Evolutionary conservation across 371 early-diverging fungal genomes (phyloP), one percentile per base, ranked within the genome.

Genomic region (Mortierella sp.): DNA sequence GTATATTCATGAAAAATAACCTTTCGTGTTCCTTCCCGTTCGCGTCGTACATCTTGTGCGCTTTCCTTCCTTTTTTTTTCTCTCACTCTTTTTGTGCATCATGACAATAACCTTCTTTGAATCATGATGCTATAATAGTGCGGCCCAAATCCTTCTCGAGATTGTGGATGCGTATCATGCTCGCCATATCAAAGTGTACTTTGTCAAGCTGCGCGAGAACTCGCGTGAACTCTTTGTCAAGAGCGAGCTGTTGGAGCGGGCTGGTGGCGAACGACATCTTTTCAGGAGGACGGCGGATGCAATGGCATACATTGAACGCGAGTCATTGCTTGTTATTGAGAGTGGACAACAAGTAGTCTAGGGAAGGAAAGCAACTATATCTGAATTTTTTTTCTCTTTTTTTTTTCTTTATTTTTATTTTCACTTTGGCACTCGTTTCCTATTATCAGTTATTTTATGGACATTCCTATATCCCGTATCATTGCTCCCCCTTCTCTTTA

Each of bases 71-170:
- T 31, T 28, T 15, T 9, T 41, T 52, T 55, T 52, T 32, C 37
- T 11, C 37, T 4, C 14, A 34, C 37, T 34, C 37, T 34, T 11
- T 34, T 34, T 14, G 37, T 34, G 37, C 37, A 11, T 14, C n/a
- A n/a, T n/a, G n/a, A n/a, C n/a, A n/a, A n/a, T n/a, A n/a, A n/a
- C n/a, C n/a, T n/a, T n/a, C n/a, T n/a, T n/a, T n/a, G n/a, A n/a
- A n/a, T n/a, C n/a, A n/a, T n/a, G n/a, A n/a, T n/a, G n/a, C n/a
- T n/a, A n/a, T n/a, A n/a, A n/a, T 63, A 93, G 93, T 71, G 96
- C 97, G 12, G 89, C 93, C 4, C 92, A 93, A 76, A 95, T 92
- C 31, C 84, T 97, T n/a, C 71, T 89, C 15, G 94, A 94, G 70
- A 93, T 96, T 57, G 93, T 96, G 17, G 88, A 91, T 58, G 86